A percentile compares a stretch with the other conserved stretches of the same genome.
Conservation (phyloP, 2,329 filamentous ascomycete genomes). For the Escovopsis weberi region DNA sequence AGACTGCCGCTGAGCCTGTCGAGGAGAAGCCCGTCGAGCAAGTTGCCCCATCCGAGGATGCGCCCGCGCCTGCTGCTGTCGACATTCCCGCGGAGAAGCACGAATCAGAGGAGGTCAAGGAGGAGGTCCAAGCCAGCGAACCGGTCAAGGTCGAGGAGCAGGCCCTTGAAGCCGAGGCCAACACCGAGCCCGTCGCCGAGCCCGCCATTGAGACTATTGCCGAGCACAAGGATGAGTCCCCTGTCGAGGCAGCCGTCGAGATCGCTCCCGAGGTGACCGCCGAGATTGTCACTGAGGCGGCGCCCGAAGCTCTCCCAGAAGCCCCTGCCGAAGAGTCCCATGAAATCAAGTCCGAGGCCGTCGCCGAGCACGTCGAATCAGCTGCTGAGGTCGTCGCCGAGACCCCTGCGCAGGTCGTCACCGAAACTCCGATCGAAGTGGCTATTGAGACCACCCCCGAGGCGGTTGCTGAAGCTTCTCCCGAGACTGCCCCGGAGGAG, state of each 20-base stretch:
- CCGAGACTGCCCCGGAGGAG: background rate
- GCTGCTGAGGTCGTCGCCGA: background rate
- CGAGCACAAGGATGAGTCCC: background rate
- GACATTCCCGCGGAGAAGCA: too few species aligned
- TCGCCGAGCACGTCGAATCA: conserved; percentile 3
- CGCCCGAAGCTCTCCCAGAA: background rate
- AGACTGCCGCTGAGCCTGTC: too few species aligned
- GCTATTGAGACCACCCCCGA: background rate
- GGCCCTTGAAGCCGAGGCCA: background rate
- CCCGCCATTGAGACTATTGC: conserved; percentile 6
- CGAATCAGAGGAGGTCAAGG: too few species aligned
- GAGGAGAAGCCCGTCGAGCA: too few species aligned
- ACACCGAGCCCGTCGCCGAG: conserved; percentile 2
- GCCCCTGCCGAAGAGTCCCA: conserved; percentile 5
- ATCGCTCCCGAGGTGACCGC: background rate
- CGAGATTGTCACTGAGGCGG: background rate
- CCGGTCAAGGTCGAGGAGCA: too few species aligned
- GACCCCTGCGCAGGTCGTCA: background rate
- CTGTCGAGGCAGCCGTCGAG: conserved; percentile 1
- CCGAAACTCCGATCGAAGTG: too few species aligned
- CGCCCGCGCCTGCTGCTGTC: too few species aligned
- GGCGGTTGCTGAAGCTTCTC: background rate
- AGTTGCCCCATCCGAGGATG: too few species aligned
- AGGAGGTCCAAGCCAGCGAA: too few species aligned
- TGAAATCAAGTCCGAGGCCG: conserved; percentile 4